Base-by-base conservation (phyloP, 371 early-diverging fungal species). In the Coemansia sp. region DNA sequence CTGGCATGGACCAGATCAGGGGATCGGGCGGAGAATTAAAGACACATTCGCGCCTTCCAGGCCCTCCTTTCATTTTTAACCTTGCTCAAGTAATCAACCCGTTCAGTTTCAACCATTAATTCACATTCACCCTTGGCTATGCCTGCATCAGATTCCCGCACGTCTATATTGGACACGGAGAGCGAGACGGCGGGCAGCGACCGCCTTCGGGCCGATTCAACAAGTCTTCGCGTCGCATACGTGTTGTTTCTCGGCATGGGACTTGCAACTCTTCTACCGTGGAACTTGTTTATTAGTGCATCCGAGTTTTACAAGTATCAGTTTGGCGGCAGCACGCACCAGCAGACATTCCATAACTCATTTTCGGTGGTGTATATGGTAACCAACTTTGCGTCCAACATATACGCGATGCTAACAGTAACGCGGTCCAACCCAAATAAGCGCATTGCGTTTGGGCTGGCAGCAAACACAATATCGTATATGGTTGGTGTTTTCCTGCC, bases 281-380 rank as follows among this genome's bases (percentile, higher is more conserved):
- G 92, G 92, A 92, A 92, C 80, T 87, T 89, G 26, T 91, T 91
- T 63, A 92, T 92, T 65, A 90, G 88, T 29, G 90, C 91, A 1
- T 85, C 87, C 6, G 89, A 86, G 58, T 92, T 85, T 77, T 92
- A 90, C 80, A 82, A 80, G 12, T 80, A 78, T 44, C 82, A 85
- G 54, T 90, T 92, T 70, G 71, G 78, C 36, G 86, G 83, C 26
- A 84, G 88, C 11, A 61, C 77, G 0, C 89, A 85, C 53, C 85
- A 83, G 44, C 77, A 85, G 55, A 87, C 83, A 19, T 92, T 92
- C 71, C 88, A 89, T 69, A 90, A 89, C 81, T 92, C 87, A 78
- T 92, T 92, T 69, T 87, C 90, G 2, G 83, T 86, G 15, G 84
- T 78, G 28, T 89, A 84, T 61, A 89, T 87, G 72, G 79, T 81